A percentile compares a stretch with the other conserved stretches of the same genome.
phyloP scores from a whole-genome alignment of 345 rosid genomes.

The Anastatica hierochuntica region DNA sequence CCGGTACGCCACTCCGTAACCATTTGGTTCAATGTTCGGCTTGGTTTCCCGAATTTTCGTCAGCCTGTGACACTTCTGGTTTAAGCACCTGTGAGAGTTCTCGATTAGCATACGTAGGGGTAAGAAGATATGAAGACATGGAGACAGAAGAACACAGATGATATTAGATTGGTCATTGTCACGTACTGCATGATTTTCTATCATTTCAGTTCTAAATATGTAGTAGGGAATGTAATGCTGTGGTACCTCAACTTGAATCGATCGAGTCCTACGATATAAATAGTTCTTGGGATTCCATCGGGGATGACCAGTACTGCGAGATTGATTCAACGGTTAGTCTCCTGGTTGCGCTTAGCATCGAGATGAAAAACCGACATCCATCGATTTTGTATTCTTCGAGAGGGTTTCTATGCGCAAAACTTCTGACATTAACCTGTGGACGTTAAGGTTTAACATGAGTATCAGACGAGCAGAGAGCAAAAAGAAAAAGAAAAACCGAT shows the following conservation, averaged over 20 bases:
- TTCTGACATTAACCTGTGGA: constrained; percentile 77
- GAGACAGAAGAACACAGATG: too few species aligned
- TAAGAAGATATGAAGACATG: too few species aligned
- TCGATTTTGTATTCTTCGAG: constrained; percentile 97
- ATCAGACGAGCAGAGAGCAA: not conserved
- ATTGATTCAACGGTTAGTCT: constrained; percentile 77
- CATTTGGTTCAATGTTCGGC: too few species aligned
- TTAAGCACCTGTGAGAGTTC: too few species aligned
- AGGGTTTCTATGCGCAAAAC: constrained; percentile 96
- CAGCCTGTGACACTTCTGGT: too few species aligned
- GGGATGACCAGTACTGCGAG: constrained; percentile 76
- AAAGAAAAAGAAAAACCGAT: not conserved
- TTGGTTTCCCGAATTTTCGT: too few species aligned
- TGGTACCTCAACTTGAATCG: not conserved
- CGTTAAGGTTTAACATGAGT: constrained; percentile 9
- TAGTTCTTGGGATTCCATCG: constrained; percentile 60
- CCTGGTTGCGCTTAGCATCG: constrained; percentile 87
- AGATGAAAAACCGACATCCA: constrained; percentile 90
- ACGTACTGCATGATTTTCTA: not conserved
- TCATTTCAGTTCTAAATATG: not conserved
- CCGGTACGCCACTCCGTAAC: too few species aligned
- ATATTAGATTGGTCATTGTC: too few species aligned
- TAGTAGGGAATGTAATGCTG: not conserved
- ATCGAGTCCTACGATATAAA: constrained; percentile 16
- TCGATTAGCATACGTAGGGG: too few species aligned